Conservation (phyloP, 2,329 filamentous ascomycete genomes). For the Phaeoacremonium minimum region DNA sequence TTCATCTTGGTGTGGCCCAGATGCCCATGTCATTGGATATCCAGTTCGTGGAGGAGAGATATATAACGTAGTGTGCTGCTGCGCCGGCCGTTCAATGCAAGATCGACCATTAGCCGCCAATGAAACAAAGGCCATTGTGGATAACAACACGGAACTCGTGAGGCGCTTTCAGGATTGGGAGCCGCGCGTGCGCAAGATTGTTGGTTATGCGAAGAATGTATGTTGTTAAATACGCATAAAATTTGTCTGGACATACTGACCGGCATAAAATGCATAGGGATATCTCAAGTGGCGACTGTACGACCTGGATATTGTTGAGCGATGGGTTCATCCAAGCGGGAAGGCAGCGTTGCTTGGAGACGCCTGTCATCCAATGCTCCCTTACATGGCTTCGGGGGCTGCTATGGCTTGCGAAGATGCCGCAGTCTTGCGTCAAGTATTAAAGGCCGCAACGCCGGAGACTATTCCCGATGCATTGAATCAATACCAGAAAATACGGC, state of each 20-base stretch:
- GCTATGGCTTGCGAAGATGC: conserved; percentile 40
- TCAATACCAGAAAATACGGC: conserved; percentile 11
- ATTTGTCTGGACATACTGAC: too few species aligned
- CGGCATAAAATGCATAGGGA: conserved; percentile 21
- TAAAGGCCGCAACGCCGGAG: conserved; percentile 8
- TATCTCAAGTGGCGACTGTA: conserved; percentile 43
- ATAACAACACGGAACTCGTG: conserved; percentile 25
- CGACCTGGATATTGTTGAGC: conserved; percentile 30
- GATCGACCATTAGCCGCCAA: conserved; percentile 4
- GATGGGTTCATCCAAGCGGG: conserved; percentile 33
- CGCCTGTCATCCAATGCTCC: conserved; percentile 40
- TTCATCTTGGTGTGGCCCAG: conserved; percentile 26
- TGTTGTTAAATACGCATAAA: too few species aligned
- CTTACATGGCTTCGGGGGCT: conserved; percentile 42
- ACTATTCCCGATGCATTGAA: conserved; percentile 3
- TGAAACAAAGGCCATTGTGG: conserved; percentile 19
- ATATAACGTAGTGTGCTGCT: conserved; percentile 28
- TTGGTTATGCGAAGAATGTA: conserved; percentile 8
- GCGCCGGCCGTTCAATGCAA: conserved; percentile 11
- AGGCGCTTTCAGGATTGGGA: conserved; percentile 29
- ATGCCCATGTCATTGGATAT: conserved; percentile 26
- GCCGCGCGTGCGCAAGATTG: conserved; percentile 25
- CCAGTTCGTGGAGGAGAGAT: conserved; percentile 21
- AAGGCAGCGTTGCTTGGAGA: conserved; percentile 37
- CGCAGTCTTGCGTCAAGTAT: conserved; percentile 16